phyloP scores from a whole-genome alignment of 2,329 filamentous ascomycete genomes.

The Stagonosporopsis cucurbitacearum region DNA sequence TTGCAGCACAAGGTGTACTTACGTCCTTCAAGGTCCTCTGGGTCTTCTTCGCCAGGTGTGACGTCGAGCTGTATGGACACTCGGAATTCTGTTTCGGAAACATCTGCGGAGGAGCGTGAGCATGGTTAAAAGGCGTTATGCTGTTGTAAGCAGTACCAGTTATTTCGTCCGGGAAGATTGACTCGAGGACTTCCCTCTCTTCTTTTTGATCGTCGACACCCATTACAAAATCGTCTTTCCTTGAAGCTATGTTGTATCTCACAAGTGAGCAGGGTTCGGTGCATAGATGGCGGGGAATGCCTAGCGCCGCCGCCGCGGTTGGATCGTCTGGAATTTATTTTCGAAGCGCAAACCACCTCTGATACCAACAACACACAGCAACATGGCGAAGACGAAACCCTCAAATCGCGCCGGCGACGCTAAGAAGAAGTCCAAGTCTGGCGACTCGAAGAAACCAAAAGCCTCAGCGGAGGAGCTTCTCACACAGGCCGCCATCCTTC shows the following conservation, averaged over 20 bases:
- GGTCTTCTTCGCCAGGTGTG: slow-evolving; percentile 60
- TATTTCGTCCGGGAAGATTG: slow-evolving; percentile 98
- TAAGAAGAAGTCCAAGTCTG: slow-evolving; percentile 43
- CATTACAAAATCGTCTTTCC: slow-evolving; percentile 44
- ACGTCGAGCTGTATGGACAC: slow-evolving; percentile 86
- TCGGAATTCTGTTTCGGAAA: slow-evolving; percentile 88
- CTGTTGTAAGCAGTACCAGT: slow-evolving; percentile 65
- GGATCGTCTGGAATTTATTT: background rate
- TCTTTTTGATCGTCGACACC: slow-evolving; percentile 85
- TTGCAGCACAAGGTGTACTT: slow-evolving; percentile 18
- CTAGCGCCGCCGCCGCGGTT: slow-evolving; percentile 8
- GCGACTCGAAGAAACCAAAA: slow-evolving; percentile 54
- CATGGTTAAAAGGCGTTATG: background rate
- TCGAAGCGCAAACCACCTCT: background rate
- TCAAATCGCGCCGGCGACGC: slow-evolving; percentile 49
- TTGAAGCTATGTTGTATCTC: slow-evolving; percentile 11
- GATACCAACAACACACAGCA: slow-evolving; percentile 21
- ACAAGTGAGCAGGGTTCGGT: slow-evolving; percentile 8
- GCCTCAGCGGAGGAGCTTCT: slow-evolving; percentile 63
- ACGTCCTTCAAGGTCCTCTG: slow-evolving; percentile 66
- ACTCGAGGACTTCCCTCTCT: slow-evolving; percentile 96
- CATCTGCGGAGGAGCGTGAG: slow-evolving; percentile 63
- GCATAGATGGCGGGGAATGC: slow-evolving; percentile 20
- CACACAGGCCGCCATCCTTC: slow-evolving; percentile 61
- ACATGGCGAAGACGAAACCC: slow-evolving; percentile 61